A percentile compares a stretch with the other conserved stretches of the same genome.
Evolutionary conservation across 2,329 filamentous ascomycete species (phyloP).

Genomic region (Pseudogymnoascus sp.): DNA sequence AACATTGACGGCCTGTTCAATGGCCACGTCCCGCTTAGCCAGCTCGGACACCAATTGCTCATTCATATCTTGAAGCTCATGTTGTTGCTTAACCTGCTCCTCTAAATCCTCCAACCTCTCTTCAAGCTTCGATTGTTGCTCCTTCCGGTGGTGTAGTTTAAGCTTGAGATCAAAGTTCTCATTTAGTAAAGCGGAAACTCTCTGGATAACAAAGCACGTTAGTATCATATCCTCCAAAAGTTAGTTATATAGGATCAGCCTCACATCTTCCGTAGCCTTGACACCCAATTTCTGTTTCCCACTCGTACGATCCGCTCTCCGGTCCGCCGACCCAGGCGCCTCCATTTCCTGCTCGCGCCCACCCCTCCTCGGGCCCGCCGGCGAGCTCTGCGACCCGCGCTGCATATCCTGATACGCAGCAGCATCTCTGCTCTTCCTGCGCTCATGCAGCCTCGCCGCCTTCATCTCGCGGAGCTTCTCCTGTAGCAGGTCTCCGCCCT

Average conservation of each 20-base stretch:
- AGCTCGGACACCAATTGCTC: constrained; percentile 51
- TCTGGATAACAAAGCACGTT: constrained; percentile 31
- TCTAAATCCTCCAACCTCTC: constrained; percentile 47
- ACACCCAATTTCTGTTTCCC: constrained; percentile 48
- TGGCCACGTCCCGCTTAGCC: constrained; percentile 60
- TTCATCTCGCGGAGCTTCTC: constrained; percentile 28
- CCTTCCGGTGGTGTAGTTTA: constrained; percentile 60
- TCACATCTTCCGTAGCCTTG: constrained; percentile 61
- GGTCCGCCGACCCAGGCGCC: constrained; percentile 23
- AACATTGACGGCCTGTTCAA: constrained; percentile 62
- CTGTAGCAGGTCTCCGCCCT: constrained; percentile 20
- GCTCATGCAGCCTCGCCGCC: constrained; percentile 22
- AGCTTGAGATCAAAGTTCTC: constrained; percentile 72
- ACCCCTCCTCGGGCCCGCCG: constrained; percentile 16
- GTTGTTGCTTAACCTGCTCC: constrained; percentile 31
- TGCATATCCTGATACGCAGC: constrained; percentile 14
- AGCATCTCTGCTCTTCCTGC: constrained; percentile 18
- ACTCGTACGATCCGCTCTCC: constrained; percentile 10
- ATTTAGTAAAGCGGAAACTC: constrained; percentile 61
- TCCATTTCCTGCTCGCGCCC: constrained; percentile 18
- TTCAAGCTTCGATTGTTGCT: constrained; percentile 54
- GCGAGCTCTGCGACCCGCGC: constrained; percentile 25
- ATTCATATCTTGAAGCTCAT: constrained; percentile 49
- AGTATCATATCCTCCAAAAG: constrained; percentile 6
- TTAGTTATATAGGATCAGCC: constrained; percentile 16